Conservation (phyloP, 2,329 filamentous ascomycete species). For the Pezizomycotina sp. region DNA sequence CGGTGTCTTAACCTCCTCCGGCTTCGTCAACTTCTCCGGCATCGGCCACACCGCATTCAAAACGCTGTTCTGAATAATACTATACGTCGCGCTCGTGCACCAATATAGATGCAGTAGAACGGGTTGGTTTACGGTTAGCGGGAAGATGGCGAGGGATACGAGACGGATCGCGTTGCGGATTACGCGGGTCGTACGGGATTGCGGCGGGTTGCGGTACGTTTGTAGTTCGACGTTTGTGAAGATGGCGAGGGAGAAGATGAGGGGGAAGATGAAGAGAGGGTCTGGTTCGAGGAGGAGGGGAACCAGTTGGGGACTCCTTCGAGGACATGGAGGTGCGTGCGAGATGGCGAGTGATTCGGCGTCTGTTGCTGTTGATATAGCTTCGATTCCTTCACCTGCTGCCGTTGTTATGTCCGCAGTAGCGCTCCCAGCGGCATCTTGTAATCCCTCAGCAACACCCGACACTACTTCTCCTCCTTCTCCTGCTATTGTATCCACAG, state of each 20-base stretch:
- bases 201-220: too few species aligned
- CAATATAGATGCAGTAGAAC: constrained; percentile 12
- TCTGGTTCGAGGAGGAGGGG: constrained; percentile 21
- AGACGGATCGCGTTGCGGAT: constrained; percentile 4
- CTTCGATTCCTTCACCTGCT: not conserved
- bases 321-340: constrained; percentile 14
- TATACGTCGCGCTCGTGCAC: constrained; percentile 12
- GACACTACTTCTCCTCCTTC: not conserved
- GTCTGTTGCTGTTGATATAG: not conserved
- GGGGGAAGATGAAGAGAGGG: constrained; percentile 19
- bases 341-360: constrained; percentile 28
- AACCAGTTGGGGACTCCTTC: constrained; percentile 25
- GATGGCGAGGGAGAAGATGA: constrained; percentile 20
- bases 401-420: not conserved
- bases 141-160: constrained; percentile 6
- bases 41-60: constrained; percentile 4
- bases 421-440: not conserved
- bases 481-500: constrained; percentile 1
- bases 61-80: constrained; percentile 9
- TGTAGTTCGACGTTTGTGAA: constrained; percentile 20
- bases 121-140: constrained; percentile 10
- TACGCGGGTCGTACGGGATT: not conserved
- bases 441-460: not conserved
- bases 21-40: constrained; percentile 3
- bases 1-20: constrained; percentile 5